phyloP scores from a whole-genome alignment of 2,329 filamentous ascomycete species.

The Scedosporium aurantiacum region DNA sequence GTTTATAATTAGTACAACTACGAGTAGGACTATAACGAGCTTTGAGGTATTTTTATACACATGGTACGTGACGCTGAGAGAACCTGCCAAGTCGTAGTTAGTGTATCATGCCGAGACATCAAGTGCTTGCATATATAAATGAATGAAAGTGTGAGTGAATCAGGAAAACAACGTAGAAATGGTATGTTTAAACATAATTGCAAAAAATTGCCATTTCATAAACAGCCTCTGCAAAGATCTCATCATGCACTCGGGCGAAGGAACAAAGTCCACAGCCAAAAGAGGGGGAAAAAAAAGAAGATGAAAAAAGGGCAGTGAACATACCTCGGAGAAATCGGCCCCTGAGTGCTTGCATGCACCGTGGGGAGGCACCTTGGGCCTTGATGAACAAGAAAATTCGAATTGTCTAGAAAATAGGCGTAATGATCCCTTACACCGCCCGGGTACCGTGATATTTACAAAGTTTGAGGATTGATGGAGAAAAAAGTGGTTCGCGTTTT shows the following conservation, averaged over 20 bases:
- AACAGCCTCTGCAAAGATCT: conserved; percentile 33
- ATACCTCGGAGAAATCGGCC: not conserved
- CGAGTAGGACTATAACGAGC: not conserved
- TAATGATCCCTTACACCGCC: conserved; percentile 8
- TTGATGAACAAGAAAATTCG: conserved; percentile 22
- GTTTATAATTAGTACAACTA: not conserved
- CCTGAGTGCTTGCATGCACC: not conserved
- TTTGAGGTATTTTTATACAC: not conserved
- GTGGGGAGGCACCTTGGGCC: not conserved
- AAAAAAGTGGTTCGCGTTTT: not conserved
- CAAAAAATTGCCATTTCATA: conserved; percentile 25
- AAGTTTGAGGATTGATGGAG: not conserved
- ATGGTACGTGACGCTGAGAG: not conserved
- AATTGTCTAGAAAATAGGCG: conserved; percentile 23
- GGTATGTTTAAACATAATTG: conserved; percentile 4
- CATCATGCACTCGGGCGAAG: conserved; percentile 21
- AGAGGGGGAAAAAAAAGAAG: not conserved
- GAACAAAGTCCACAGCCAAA: not conserved
- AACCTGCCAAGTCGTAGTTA: not conserved
- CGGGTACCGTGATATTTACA: conserved; percentile 9
- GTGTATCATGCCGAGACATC: not conserved
- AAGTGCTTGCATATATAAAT: not conserved
- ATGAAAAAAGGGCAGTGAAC: not conserved
- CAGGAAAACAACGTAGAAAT: conserved; percentile 7
- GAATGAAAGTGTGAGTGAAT: not conserved